A percentile compares a stretch with the other conserved stretches of the same genome.
phyloP scores from a whole-genome alignment of 2,329 filamentous ascomycete genomes.

The Colletotrichum lentis region DNA sequence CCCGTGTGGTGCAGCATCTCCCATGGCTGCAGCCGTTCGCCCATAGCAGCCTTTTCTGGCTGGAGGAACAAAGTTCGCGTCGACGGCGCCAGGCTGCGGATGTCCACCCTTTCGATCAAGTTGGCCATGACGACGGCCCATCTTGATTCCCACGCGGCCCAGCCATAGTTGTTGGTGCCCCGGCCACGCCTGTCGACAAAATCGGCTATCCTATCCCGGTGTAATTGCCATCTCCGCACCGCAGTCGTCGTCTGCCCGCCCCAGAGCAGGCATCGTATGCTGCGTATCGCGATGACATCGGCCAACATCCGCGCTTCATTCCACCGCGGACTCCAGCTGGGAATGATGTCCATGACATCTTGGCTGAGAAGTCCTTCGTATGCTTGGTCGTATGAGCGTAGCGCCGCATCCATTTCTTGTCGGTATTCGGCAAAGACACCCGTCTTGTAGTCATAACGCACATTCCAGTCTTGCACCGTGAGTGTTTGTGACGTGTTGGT shows the following conservation, averaged over 20 bases:
- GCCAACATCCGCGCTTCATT: conserved; percentile 90
- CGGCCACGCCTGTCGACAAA: conserved; percentile 84
- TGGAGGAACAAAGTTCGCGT: conserved; percentile 58
- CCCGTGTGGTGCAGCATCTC: conserved; percentile 71
- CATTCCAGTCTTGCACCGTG: conserved; percentile 88
- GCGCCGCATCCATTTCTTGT: conserved; percentile 87
- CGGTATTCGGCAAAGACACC: conserved; percentile 91
- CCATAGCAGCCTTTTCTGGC: conserved; percentile 66
- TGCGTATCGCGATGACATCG: conserved; percentile 81
- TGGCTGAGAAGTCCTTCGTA: conserved; percentile 83
- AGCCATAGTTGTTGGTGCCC: conserved; percentile 88
- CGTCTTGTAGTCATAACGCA: conserved; percentile 93
- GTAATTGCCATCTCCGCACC: conserved; percentile 80
- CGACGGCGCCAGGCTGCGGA: conserved; percentile 58
- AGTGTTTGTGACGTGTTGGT: conserved; percentile 87
- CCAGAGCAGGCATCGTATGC: conserved; percentile 84
- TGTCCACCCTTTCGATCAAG: conserved; percentile 62
- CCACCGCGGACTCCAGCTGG: conserved; percentile 89
- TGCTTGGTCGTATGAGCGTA: conserved; percentile 85
- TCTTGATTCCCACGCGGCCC: conserved; percentile 90
- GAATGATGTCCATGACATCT: conserved; percentile 87
- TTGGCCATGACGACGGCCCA: conserved; percentile 71
- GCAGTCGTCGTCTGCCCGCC: conserved; percentile 80
- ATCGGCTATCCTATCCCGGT: conserved; percentile 76
- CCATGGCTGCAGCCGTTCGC: conserved; percentile 68